These are phyloP conservation scores for Lactarius deliciosus DNA, from an alignment of 768 basidiomycete genomes.

Conservation along the genomic window DNA sequence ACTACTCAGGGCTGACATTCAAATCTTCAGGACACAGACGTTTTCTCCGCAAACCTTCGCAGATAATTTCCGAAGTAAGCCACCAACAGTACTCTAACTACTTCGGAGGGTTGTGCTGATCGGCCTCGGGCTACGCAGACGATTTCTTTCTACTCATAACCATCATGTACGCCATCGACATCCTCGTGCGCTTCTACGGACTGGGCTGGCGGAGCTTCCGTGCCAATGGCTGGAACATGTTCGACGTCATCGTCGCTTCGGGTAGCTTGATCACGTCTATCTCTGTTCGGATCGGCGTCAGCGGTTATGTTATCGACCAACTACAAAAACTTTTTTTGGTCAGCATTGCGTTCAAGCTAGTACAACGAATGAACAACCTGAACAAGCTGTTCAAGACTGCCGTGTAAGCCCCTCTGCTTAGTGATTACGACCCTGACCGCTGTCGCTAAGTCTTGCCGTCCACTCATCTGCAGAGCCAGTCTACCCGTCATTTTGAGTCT, in stretches of 20 bases:
- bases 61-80: slow-evolving; percentile 62
- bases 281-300: slow-evolving; percentile 55
- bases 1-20: background rate
- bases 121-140: slow-evolving; percentile 45
- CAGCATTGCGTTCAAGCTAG: slow-evolving; percentile 90
- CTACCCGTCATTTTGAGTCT: slow-evolving; percentile 83
- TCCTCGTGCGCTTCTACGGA: slow-evolving; percentile 74
- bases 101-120: slow-evolving; percentile 5
- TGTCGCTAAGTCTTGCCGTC: slow-evolving; percentile 1
- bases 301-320: slow-evolving; percentile 56
- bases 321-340: slow-evolving; percentile 91
- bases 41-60: slow-evolving; percentile 52
- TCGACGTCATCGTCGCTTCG: slow-evolving; percentile 75
- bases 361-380: slow-evolving; percentile 81
- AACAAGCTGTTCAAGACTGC: slow-evolving; percentile 98
- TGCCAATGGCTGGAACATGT: slow-evolving; percentile 93
- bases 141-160: slow-evolving; percentile 75
- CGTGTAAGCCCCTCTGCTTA: slow-evolving; percentile 58
- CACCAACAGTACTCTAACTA: background rate
- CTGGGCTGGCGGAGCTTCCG: slow-evolving; percentile 82
- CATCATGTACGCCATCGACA: slow-evolving; percentile 72
- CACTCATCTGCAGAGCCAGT: slow-evolving; percentile 57
- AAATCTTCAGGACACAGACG: slow-evolving; percentile 68
- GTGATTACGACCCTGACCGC: background rate
- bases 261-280: slow-evolving; percentile 86